These are phyloP conservation scores for Arthrobotrys conoides DNA, from an alignment of 2,329 filamentous ascomycete species.

Conservation along the genomic window DNA sequence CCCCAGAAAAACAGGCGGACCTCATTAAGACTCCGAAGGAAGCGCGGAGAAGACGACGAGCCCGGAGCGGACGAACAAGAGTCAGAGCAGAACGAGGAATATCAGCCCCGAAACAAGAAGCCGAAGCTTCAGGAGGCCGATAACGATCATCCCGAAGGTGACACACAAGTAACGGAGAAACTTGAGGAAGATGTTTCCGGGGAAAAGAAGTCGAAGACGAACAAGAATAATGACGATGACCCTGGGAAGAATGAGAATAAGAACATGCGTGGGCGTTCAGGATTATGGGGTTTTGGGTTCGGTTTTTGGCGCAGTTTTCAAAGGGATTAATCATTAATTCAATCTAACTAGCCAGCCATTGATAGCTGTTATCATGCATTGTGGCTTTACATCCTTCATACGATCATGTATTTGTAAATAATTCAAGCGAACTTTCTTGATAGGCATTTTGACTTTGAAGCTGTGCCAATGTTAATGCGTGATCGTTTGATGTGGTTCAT, in stretches of 20 bases:
- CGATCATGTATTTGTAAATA: constrained; percentile 13
- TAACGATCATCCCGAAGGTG: neutral
- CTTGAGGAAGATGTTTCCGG: neutral
- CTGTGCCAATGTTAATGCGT: neutral
- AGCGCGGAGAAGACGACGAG: neutral
- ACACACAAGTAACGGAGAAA: neutral
- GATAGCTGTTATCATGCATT: neutral
- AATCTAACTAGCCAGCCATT: neutral
- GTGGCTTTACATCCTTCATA: neutral
- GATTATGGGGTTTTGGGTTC: constrained; percentile 12
- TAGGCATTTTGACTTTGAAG: neutral
- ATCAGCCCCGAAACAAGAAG: neutral
- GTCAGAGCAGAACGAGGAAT: neutral
- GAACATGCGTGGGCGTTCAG: neutral
- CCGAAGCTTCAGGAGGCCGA: neutral
- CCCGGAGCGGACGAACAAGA: neutral
- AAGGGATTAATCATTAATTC: neutral
- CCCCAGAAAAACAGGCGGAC: neutral
- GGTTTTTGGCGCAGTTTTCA: neutral
- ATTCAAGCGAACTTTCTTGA: neutral
- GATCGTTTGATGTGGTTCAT: too few relatives aligned
- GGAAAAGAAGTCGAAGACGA: neutral
- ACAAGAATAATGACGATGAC: neutral
- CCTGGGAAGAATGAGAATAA: neutral
- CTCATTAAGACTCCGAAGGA: neutral